Evolutionary conservation across 345 rosid species (phyloP), one percentile per base, ranked within the genome.

Genomic region (Chamaenerion angustifolium): DNA sequence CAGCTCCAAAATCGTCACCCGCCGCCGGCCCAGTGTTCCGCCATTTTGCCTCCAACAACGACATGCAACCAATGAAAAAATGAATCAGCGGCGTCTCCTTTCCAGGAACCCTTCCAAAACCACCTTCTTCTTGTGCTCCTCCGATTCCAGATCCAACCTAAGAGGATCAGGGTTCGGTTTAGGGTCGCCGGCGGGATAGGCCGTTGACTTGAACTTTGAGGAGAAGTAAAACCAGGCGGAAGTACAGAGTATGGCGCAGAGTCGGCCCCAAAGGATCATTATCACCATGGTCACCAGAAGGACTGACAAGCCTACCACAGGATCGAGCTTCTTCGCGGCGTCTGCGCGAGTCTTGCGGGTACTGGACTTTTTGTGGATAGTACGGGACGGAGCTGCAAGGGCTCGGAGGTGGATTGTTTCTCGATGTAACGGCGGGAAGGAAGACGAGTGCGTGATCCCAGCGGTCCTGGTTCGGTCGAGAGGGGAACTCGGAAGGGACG

Each of bases 101-200:
- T 77, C 74, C 10, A 84, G 86, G 64, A 88, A 57, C 17, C 95
- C 97, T 16, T 79, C 83, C 67, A 83, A 46, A 49, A 82, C 76
- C 70, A 85, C 88, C 60, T 57, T 81, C 68, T 65, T 79, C 61
- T 77, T 79, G 21, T 68, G 60, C 50, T 73, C 81, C 56, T 66
- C 66, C 12, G 80, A 75, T 19, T 57, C 55, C 56, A 82, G 63
- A 60, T 71, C 68, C 51, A 31, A 31, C 37, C 8, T 2, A 21
- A 21, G 25, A 21, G 25, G 25, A 21, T 2, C 25, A 2, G 25
- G 15, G 16, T 40, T 7, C 19, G 46, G 11, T 46, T 46, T 14
- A 14, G 43, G 12, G 37, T 31, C 37, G 27, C 16, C 49, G 6
- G 23, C 10, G 3, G 35, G 15, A 12, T 16, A 27, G 6, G 3